Conservation (phyloP, 2,329 filamentous ascomycete species). For the Cercospora zeina region DNA sequence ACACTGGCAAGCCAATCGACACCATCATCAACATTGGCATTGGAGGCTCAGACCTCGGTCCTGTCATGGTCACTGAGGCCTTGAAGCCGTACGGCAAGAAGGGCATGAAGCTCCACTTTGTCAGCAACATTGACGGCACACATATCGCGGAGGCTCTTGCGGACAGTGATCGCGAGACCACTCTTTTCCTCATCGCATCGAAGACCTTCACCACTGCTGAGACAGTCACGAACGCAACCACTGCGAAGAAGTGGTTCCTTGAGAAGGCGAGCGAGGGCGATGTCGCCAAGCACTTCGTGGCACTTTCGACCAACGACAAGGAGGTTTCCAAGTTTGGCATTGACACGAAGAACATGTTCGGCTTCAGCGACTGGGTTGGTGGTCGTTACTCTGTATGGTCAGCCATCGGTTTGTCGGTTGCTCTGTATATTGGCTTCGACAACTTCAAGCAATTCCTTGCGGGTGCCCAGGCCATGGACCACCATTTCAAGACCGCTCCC, state of each 20-base stretch:
- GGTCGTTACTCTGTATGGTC: slow-evolving; percentile 99
- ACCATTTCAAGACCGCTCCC: slow-evolving; percentile 90
- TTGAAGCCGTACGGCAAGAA: slow-evolving; percentile 90
- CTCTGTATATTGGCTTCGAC: slow-evolving; percentile 92
- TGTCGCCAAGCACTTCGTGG: slow-evolving; percentile 98
- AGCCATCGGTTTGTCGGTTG: slow-evolving; percentile 92
- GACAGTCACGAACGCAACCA: slow-evolving; percentile 95
- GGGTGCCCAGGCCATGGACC: slow-evolving; percentile 96
- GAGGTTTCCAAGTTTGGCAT: slow-evolving; percentile 99
- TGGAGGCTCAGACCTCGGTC: slow-evolving; percentile 94
- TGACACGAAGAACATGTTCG: slow-evolving; percentile 99
- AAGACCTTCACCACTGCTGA: slow-evolving; percentile 99
- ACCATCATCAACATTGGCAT: slow-evolving; percentile 98
- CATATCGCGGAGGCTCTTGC: slow-evolving; percentile 93
- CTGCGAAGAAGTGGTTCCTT: slow-evolving; percentile 95
- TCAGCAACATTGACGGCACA: slow-evolving; percentile 99
- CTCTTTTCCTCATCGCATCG: slow-evolving; percentile 96
- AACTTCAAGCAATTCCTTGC: slow-evolving; percentile 97
- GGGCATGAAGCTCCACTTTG: slow-evolving; percentile 89
- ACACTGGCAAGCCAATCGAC: slow-evolving; percentile 93
- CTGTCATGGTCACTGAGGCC: slow-evolving; percentile 98
- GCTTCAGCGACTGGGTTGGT: slow-evolving; percentile 97
- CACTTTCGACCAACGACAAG: slow-evolving; percentile 89
- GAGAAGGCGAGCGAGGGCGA: slow-evolving; percentile 68
- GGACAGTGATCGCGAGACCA: slow-evolving; percentile 89